These are phyloP conservation scores for Nadsonia commutata DNA, from an alignment of 1,139 yeast species.

Conservation along the genomic window DNA sequence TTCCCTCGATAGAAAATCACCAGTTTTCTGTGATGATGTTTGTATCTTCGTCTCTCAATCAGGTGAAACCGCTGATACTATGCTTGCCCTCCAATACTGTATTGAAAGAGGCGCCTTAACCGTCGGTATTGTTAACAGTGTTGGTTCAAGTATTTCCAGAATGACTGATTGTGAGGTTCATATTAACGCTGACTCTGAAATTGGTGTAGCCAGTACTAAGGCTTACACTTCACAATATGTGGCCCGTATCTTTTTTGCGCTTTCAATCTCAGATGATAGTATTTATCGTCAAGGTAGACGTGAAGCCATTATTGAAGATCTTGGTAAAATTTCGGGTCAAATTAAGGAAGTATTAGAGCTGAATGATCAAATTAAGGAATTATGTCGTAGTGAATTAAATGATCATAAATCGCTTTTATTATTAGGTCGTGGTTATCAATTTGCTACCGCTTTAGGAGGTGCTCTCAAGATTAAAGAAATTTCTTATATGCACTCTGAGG, in stretches of 20 bases:
- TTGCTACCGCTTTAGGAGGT: slow-evolving; percentile 95
- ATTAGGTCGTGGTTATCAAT: slow-evolving; percentile 95
- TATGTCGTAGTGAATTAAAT: slow-evolving; percentile 60
- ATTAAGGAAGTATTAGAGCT: slow-evolving; percentile 62
- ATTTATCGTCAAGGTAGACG: slow-evolving; percentile 67
- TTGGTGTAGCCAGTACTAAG: slow-evolving; percentile 99
- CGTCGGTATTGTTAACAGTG: slow-evolving; percentile 88
- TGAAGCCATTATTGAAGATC: slow-evolving; percentile 72
- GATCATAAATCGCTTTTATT: slow-evolving; percentile 76
- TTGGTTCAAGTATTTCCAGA: slow-evolving; percentile 92
- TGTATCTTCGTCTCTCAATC: slow-evolving; percentile 96
- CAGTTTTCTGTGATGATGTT: slow-evolving; percentile 95
- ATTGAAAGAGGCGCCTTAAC: slow-evolving; percentile 94
- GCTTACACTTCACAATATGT: slow-evolving; percentile 97
- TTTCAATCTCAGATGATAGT: slow-evolving; percentile 83
- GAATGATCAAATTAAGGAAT: slow-evolving; percentile 56
- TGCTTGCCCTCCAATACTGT: slow-evolving; percentile 90
- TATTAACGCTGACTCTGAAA: slow-evolving; percentile 98
- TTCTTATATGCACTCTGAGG: slow-evolving; percentile 98
- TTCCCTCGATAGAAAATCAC: slow-evolving; percentile 86
- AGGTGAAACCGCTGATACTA: slow-evolving; percentile 99
- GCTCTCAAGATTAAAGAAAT: slow-evolving; percentile 97
- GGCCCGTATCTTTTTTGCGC: slow-evolving; percentile 93
- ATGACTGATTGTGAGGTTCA: slow-evolving; percentile 98
- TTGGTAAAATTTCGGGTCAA: slow-evolving; percentile 73